Conservation (phyloP, 2,329 filamentous ascomycete species). For the Neoascochyta sp. region DNA sequence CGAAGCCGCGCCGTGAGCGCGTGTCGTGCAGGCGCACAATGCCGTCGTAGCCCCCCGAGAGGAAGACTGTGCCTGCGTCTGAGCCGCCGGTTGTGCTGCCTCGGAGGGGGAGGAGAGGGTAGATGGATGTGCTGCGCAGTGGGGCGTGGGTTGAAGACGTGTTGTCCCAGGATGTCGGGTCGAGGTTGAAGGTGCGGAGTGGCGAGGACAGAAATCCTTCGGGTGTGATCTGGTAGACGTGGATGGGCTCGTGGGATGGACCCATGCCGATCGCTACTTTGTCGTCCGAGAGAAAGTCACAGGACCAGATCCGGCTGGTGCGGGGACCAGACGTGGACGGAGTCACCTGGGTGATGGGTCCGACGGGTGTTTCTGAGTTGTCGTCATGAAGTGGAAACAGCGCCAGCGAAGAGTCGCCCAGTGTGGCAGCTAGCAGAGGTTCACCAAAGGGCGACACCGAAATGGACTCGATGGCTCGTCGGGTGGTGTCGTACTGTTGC, state of each 20-base stretch:
- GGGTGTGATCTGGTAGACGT: slow-evolving; percentile 50
- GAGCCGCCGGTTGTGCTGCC: slow-evolving; percentile 26
- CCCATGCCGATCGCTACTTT: slow-evolving; percentile 52
- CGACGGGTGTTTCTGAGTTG: slow-evolving; percentile 23
- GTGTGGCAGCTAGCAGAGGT: slow-evolving; percentile 50
- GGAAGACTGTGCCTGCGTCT: slow-evolving; percentile 50
- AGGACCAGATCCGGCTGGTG: slow-evolving; percentile 46
- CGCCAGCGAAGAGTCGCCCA: slow-evolving; percentile 46
- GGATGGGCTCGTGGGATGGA: slow-evolving; percentile 42
- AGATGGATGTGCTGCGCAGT: slow-evolving; percentile 38
- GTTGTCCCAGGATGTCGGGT: slow-evolving; percentile 14
- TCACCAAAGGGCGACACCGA: slow-evolving; percentile 43
- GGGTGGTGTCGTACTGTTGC: slow-evolving; percentile 42
- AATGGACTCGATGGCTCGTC: slow-evolving; percentile 46
- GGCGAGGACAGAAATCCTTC: slow-evolving; percentile 41
- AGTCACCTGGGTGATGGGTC: slow-evolving; percentile 16
- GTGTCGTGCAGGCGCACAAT: slow-evolving; percentile 58
- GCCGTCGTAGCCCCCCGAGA: slow-evolving; percentile 60
- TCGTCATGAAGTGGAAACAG: slow-evolving; percentile 43
- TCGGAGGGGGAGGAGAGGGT: slow-evolving; percentile 45
- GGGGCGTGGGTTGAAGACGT: slow-evolving; percentile 25
- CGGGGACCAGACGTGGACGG: slow-evolving; percentile 10
- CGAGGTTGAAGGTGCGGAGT: slow-evolving; percentile 40
- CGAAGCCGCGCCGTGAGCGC: slow-evolving; percentile 49
- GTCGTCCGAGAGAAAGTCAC: slow-evolving; percentile 50